Evolutionary conservation across 495 filamentous ascomycete genomes (phyloP), one percentile per base, ranked within the genome.

Genomic region (Neurospora hispaniola): DNA sequence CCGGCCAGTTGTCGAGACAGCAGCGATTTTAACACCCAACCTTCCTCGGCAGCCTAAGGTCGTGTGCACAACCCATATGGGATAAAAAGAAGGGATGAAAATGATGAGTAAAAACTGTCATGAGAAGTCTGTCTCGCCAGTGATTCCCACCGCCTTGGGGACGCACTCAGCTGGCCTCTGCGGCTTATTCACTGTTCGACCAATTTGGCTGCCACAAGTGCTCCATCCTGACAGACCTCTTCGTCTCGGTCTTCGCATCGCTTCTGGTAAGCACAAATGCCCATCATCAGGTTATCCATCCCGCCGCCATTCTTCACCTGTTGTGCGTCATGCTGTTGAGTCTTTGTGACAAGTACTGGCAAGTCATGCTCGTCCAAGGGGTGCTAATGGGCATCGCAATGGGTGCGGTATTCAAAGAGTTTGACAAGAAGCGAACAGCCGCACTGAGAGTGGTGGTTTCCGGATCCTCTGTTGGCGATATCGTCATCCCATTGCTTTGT

Each of bases 281-380:
- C 12, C 20, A 16, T 59, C 11, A 68, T 31, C 48, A 85, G 48
- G 48, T 85, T 66, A 80, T 88, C 69, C 81, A 78, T 4, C 81
- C 81, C 0, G 80, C 80, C 20, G 79, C 79, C 2, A 70, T 84
- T 38, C 38, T 79, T 9, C 82, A 84, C 71, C 73, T 87, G 43
- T 74, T 83, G 69, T 71, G 79, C 42, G 78, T 83, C 38, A 88
- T 92, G 85, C 86, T 91, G 85, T 82, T 78, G 0, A 88, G 84
- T 31, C 78, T 91, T 4, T 90, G 88, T 78, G 78, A 78, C 5
- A 70, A 85, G 48, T 89, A 88, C 79, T 91, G 84, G 75, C 88
- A 92, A 66, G 88, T 92, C 74, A 80, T 90, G 71, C 86, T 92
- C 18, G 84, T 85, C 0, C 90, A 91, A 75, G 88, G 86, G 3